Percentiles rank a stretch among this genome's conserved stretches.
Conservation (phyloP, 2,329 filamentous ascomycete genomes). For the Cordyceps pruinosa region DNA sequence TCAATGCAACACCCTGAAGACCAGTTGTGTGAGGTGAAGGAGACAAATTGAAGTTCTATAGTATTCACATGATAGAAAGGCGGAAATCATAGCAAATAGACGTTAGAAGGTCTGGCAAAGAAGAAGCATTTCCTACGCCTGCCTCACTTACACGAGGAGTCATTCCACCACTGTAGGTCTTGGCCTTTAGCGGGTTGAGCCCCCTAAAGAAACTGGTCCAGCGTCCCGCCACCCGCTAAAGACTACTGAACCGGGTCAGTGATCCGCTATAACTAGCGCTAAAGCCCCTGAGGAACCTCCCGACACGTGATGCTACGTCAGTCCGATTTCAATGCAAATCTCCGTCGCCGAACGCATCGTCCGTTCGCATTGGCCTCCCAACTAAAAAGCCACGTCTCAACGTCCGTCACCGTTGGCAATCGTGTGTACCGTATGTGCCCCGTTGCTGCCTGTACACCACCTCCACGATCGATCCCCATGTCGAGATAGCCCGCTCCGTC, state of each 20-base stretch:
- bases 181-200: not conserved
- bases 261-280: not conserved
- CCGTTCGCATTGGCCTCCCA: not conserved
- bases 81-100: too few species aligned
- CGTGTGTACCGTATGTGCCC: not conserved
- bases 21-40: too few species aligned
- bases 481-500: not conserved
- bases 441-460: not conserved
- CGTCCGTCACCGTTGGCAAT: not conserved
- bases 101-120: too few species aligned
- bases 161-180: too few species aligned
- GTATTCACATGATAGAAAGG: too few species aligned
- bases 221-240: not conserved
- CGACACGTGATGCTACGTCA: conserved; percentile 10
- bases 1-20: too few species aligned
- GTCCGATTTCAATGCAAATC: not conserved
- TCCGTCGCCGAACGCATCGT: not conserved
- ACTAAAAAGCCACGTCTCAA: conserved; percentile 8
- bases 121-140: too few species aligned
- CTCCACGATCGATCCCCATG: not conserved
- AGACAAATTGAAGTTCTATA: too few species aligned
- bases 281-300: not conserved
- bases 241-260: not conserved
- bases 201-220: not conserved
- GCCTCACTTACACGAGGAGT: too few species aligned